A percentile compares a stretch with the other conserved stretches of the same genome.
Conservation (phyloP, 352 stramenopile genomes). For the Phytopythium sindhum region DNA sequence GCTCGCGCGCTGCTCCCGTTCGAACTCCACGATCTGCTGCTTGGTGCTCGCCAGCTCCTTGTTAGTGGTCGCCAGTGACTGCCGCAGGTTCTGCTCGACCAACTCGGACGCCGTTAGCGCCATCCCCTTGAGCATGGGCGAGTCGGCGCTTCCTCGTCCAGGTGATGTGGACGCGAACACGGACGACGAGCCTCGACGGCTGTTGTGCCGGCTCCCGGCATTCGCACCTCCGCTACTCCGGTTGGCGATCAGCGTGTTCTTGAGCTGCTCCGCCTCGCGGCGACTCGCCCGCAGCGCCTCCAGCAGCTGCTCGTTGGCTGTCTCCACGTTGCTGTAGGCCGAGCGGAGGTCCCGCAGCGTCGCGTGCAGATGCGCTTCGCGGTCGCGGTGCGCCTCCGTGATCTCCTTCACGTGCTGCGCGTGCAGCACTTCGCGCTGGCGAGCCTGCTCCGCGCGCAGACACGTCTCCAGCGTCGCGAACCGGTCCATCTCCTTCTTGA, state of each 20-base stretch:
- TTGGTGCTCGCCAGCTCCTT: conserved; percentile 35
- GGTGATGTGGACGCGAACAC: conserved; percentile 4
- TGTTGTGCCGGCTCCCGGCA: neutral
- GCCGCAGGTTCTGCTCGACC: conserved; percentile 42
- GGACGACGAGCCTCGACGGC: conserved; percentile 10
- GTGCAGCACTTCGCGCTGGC: conserved; percentile 46
- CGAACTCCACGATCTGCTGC: conserved; percentile 33
- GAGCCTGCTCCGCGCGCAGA: conserved; percentile 52
- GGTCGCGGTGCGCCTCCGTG: conserved; percentile 30
- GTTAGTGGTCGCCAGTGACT: conserved; percentile 34
- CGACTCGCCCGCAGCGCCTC: conserved; percentile 37
- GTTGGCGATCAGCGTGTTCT: conserved; percentile 35
- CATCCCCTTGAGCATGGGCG: conserved; percentile 4
- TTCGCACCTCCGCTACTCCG: neutral
- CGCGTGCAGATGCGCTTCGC: conserved; percentile 43
- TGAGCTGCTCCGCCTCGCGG: conserved; percentile 44
- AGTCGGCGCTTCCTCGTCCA: neutral
- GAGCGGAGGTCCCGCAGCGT: conserved; percentile 45
- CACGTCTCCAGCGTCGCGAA: conserved; percentile 60
- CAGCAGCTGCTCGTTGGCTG: conserved; percentile 49
- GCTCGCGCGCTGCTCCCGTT: conserved; percentile 20
- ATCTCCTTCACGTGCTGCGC: conserved; percentile 43
- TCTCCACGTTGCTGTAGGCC: conserved; percentile 46
- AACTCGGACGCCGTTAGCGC: conserved; percentile 4
- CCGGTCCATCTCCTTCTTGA: conserved; percentile 64